phyloP scores from a whole-genome alignment of 768 basidiomycete species.

The Tephrocybe sp. region DNA sequence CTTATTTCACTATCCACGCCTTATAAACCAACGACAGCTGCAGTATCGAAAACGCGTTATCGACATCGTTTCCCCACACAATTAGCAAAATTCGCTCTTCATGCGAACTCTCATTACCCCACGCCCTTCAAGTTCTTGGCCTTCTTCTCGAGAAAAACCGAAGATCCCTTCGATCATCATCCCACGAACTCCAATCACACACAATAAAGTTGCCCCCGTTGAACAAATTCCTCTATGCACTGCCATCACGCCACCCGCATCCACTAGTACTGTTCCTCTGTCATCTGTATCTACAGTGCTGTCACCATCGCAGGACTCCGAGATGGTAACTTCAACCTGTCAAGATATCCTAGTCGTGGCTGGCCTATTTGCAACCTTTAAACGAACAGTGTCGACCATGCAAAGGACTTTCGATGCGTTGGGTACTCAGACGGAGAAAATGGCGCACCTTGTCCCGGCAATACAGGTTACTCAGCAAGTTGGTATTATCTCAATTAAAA shows the following conservation, averaged over 20 bases:
- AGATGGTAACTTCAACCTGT: constrained; percentile 17
- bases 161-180: constrained; percentile 26
- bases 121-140: not conserved
- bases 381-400: constrained; percentile 38
- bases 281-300: not conserved
- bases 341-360: constrained; percentile 43
- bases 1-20: not conserved
- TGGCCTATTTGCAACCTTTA: constrained; percentile 47
- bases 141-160: constrained; percentile 16
- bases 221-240: constrained; percentile 4
- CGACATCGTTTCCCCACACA: not conserved
- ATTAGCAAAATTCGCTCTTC: too few relatives aligned
- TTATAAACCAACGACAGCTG: not conserved
- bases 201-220: not conserved
- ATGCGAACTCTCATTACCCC: constrained; percentile 12
- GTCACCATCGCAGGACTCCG: not conserved
- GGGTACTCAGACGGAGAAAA: constrained; percentile 42
- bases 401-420: constrained; percentile 45
- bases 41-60: not conserved
- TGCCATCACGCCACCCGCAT: constrained; percentile 6
- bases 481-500: constrained; percentile 10
- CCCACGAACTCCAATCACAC: constrained; percentile 17
- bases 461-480: constrained; percentile 47
- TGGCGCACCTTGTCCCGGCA: constrained; percentile 44
- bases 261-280: not conserved